These are phyloP conservation scores for Fusarium sp. DNA, from an alignment of 2,329 filamentous ascomycete species.

Conservation along the genomic window DNA sequence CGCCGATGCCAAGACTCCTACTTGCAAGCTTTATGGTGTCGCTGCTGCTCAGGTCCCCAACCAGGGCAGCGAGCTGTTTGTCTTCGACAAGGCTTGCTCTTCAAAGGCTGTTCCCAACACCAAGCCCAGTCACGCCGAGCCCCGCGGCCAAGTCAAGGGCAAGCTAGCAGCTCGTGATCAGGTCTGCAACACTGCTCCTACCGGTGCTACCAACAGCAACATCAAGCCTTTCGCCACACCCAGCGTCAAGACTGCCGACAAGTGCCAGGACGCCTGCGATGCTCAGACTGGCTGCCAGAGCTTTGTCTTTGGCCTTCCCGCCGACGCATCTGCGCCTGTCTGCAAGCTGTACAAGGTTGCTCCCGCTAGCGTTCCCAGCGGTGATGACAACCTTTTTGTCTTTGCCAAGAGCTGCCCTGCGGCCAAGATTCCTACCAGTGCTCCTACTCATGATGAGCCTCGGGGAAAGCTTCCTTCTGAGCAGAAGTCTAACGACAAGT, in stretches of 20 bases:
- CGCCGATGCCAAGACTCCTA: not conserved
- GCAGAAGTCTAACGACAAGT: too few relatives aligned
- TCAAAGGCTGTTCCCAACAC: constrained; percentile 8
- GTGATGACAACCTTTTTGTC: constrained; percentile 16
- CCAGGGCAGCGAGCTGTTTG: constrained; percentile 6
- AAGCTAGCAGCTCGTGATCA: constrained; percentile 1
- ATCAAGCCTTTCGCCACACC: constrained; percentile 20
- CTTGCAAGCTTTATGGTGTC: constrained; percentile 8
- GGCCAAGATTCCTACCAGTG: constrained; percentile 1
- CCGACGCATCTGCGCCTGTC: constrained; percentile 8
- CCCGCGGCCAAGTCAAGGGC: not conserved
- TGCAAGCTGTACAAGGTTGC: constrained; percentile 26
- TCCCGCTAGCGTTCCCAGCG: constrained; percentile 12
- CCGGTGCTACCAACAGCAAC: constrained; percentile 1
- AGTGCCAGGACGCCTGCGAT: constrained; percentile 20
- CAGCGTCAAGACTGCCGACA: constrained; percentile 16
- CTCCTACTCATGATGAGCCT: constrained; percentile 13
- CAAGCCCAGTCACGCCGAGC: constrained; percentile 13
- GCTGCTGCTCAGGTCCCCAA: constrained; percentile 9
- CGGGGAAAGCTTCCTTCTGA: not conserved
- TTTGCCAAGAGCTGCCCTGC: constrained; percentile 23
- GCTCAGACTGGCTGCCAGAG: constrained; percentile 17
- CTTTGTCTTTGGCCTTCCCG: constrained; percentile 26
- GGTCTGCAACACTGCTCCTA: constrained; percentile 16
- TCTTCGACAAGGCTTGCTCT: constrained; percentile 24